Evolutionary conservation across 1,284 basidiomycete genomes (phyloP).

Genomic region (Fomitopsis schrenkii): DNA sequence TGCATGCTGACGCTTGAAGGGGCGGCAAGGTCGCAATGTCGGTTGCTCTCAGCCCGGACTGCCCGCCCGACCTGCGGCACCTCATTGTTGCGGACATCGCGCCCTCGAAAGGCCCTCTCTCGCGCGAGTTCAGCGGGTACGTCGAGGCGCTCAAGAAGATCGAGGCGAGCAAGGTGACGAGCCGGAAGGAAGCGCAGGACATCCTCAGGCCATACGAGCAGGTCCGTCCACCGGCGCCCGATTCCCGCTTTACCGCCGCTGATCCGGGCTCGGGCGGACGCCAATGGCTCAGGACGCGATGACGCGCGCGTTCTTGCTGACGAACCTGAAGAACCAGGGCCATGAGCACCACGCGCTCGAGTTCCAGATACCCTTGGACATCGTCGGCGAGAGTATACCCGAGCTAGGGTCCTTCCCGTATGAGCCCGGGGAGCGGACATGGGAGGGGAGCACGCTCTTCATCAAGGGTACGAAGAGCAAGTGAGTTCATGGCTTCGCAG

Average conservation of each 20-base stretch:
- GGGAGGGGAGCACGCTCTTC: conserved; percentile 65
- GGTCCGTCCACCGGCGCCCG: conserved; percentile 28
- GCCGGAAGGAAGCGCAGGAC: conserved; percentile 61
- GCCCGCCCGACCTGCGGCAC: conserved; percentile 46
- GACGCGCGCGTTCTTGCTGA: conserved; percentile 77
- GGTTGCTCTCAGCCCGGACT: conserved; percentile 57
- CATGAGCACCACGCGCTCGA: conserved; percentile 33
- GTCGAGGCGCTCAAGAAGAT: conserved; percentile 70
- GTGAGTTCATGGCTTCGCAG: conserved; percentile 27
- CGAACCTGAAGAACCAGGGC: conserved; percentile 59
- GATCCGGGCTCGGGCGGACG: conserved; percentile 1
- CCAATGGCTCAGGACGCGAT: conserved; percentile 48
- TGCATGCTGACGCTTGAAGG: conserved; percentile 37
- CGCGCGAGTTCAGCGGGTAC: conserved; percentile 64
- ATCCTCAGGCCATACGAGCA: conserved; percentile 61
- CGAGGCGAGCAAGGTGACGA: conserved; percentile 47
- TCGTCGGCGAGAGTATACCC: conserved; percentile 56
- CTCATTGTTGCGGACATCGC: conserved; percentile 84
- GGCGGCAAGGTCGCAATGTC: conserved; percentile 88
- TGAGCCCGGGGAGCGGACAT: conserved; percentile 49
- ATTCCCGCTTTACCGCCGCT: not conserved
- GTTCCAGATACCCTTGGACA: conserved; percentile 73
- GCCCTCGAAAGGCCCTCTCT: conserved; percentile 59
- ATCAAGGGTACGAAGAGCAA: conserved; percentile 79
- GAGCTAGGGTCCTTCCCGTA: conserved; percentile 78